Percentiles rank a stretch among this genome's conserved stretches.
Evolutionary conservation across 495 filamentous ascomycete genomes (phyloP).

Genomic region (Achaetomiella virescens): DNA sequence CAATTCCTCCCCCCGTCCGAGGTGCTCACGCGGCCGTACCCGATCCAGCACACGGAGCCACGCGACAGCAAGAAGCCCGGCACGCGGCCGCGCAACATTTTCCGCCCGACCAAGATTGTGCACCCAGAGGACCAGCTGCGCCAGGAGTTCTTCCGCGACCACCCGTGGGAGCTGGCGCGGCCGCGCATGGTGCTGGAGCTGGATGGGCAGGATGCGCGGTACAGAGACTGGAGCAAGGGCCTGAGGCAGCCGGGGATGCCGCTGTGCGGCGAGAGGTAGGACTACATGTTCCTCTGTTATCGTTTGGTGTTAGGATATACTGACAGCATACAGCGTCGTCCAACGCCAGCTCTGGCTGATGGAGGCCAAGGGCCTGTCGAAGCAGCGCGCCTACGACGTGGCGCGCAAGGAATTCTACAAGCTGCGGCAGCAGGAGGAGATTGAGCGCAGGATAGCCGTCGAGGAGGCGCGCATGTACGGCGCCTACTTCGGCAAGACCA

Average conservation of each 20-base stretch:
- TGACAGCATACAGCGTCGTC: constrained; percentile 60
- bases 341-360: constrained; percentile 86
- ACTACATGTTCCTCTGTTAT: not conserved
- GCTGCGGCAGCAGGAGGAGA: constrained; percentile 72
- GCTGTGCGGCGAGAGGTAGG: constrained; percentile 80
- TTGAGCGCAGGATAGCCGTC: constrained; percentile 72
- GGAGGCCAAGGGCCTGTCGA: constrained; percentile 55
- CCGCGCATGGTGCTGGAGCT: constrained; percentile 79
- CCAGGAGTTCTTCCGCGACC: constrained; percentile 76
- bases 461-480: constrained; percentile 85
- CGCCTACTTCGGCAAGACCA: constrained; percentile 74
- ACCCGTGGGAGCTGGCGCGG: constrained; percentile 94
- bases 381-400: constrained; percentile 71
- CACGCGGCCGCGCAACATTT: constrained; percentile 60
- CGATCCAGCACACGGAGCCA: constrained; percentile 54
- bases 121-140: constrained; percentile 86
- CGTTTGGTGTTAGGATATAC: not conserved
- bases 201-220: constrained; percentile 71
- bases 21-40: constrained; percentile 59
- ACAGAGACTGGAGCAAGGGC: constrained; percentile 69
- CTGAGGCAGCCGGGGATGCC: constrained; percentile 71
- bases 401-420: constrained; percentile 88
- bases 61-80: constrained; percentile 31
- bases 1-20: constrained; percentile 73
- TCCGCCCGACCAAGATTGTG: constrained; percentile 66